These are phyloP conservation scores for Strobilomyces dryophilus DNA, from an alignment of 768 basidiomycete species.

Conservation along the genomic window DNA sequence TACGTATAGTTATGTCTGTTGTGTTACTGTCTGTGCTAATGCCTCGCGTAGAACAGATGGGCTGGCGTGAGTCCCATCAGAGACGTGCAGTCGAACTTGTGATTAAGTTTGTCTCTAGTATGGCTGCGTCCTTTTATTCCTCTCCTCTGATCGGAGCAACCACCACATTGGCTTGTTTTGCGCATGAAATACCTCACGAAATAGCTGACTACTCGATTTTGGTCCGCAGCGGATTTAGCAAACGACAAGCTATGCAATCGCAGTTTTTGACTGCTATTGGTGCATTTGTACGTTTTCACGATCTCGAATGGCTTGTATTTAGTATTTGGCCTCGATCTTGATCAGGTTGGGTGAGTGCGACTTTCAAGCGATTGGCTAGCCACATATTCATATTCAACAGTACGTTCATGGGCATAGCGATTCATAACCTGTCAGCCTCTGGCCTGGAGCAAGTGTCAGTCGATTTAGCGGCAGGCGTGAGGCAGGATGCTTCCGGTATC, in stretches of 20 bases:
- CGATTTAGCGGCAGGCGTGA: slow-evolving; percentile 73
- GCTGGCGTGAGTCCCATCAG: slow-evolving; percentile 59
- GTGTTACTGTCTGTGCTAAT: slow-evolving; percentile 15
- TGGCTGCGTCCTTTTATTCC: slow-evolving; percentile 97
- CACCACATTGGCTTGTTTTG: slow-evolving; percentile 92
- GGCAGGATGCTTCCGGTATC: slow-evolving; percentile 71
- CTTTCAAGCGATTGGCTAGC: not conserved
- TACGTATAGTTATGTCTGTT: slow-evolving; percentile 25
- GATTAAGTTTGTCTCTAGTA: slow-evolving; percentile 40
- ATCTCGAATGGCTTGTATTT: slow-evolving; percentile 8
- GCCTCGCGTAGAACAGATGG: slow-evolving; percentile 72
- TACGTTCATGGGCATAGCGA: slow-evolving; percentile 84
- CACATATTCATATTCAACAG: slow-evolving; percentile 33
- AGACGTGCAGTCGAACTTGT: slow-evolving; percentile 2
- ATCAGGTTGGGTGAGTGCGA: slow-evolving; percentile 34
- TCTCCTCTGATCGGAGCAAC: slow-evolving; percentile 91
- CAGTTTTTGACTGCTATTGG: slow-evolving; percentile 91
- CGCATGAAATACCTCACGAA: slow-evolving; percentile 94
- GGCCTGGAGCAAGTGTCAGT: slow-evolving; percentile 36
- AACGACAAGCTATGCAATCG: slow-evolving; percentile 88
- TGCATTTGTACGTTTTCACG: slow-evolving; percentile 62
- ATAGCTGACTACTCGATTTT: slow-evolving; percentile 97
- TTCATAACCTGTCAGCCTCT: slow-evolving; percentile 69
- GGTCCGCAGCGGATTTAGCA: slow-evolving; percentile 85
- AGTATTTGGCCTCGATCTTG: slow-evolving; percentile 19